phyloP scores from a whole-genome alignment of 371 early-diverging fungal genomes.

The Funneliformis caledonium region DNA sequence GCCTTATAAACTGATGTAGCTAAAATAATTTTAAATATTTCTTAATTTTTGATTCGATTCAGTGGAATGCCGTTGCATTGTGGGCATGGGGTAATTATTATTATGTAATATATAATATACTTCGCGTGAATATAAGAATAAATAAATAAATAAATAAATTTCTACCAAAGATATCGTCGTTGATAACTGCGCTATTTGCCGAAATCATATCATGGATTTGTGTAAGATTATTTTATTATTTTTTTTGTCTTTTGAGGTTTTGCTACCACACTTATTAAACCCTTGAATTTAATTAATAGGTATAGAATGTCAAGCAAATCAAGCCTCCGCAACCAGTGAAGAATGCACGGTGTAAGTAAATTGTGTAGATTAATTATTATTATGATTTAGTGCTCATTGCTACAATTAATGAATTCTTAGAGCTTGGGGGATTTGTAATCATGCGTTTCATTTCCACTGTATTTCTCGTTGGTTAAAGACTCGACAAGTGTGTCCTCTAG shows the following conservation, averaged over 20 bases:
- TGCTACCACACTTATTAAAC: background rate
- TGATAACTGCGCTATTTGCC: constrained; percentile 99
- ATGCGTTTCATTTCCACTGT: constrained; percentile 99
- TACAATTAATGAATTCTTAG: background rate
- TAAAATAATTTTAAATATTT: background rate
- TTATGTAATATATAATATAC: background rate
- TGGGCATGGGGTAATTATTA: constrained; percentile 93
- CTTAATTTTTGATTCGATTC: constrained; percentile 35
- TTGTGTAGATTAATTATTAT: background rate
- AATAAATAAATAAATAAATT: constrained; percentile 65
- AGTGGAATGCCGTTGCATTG: constrained; percentile 98
- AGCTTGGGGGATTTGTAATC: constrained; percentile 99
- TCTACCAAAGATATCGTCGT: constrained; percentile 96
- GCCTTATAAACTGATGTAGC: background rate
- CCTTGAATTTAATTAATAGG: constrained; percentile 54
- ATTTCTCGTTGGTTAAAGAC: constrained; percentile 99
- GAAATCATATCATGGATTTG: constrained; percentile 99
- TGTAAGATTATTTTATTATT: constrained; percentile 67
- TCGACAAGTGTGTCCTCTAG: constrained; percentile 98
- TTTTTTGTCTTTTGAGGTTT: background rate
- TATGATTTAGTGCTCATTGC: background rate
- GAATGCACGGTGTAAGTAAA: constrained; percentile 86
- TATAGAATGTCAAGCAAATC: constrained; percentile 97
- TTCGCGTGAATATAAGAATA: constrained; percentile 40
- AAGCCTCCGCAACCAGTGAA: constrained; percentile 88